Percentiles rank a stretch among this genome's conserved stretches.
Conservation (phyloP, 2,329 filamentous ascomycete species). For the Colletotrichum brevisporum region DNA sequence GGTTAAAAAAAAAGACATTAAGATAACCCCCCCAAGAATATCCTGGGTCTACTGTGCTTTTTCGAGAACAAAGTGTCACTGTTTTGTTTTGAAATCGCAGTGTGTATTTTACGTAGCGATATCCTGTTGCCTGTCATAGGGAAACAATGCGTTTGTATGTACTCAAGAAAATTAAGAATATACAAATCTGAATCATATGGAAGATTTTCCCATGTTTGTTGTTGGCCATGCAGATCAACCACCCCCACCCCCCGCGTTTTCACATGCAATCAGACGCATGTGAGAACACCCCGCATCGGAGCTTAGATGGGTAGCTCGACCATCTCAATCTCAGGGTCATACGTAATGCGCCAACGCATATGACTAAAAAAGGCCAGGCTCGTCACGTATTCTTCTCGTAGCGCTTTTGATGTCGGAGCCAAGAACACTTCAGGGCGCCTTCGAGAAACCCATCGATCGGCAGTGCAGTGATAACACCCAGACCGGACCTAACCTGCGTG, state of each 20-base stretch:
- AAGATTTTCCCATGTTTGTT: background rate
- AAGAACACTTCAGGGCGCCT: too few species aligned
- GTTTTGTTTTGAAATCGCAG: background rate
- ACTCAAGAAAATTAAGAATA: background rate
- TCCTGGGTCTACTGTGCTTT: slow-evolving; percentile 9
- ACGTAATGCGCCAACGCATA: background rate
- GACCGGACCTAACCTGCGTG: too few species aligned
- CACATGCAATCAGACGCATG: slow-evolving; percentile 14
- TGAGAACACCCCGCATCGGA: slow-evolving; percentile 20
- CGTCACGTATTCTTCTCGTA: too few species aligned
- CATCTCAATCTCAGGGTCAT: slow-evolving; percentile 1
- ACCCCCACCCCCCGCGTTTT: slow-evolving; percentile 24
- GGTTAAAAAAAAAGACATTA: slow-evolving; percentile 46
- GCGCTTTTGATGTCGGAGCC: too few species aligned
- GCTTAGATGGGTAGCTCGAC: background rate
- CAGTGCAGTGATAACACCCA: too few species aligned
- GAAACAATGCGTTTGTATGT: slow-evolving; percentile 33
- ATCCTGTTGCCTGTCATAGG: slow-evolving; percentile 38
- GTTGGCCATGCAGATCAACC: background rate
- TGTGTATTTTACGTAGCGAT: slow-evolving; percentile 39
- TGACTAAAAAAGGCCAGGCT: too few species aligned
- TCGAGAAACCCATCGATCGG: too few species aligned
- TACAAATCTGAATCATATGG: background rate
- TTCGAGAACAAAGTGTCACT: background rate
- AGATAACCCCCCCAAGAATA: too few species aligned